These are phyloP conservation scores for Aspergillus avenaceus DNA, from an alignment of 495 filamentous ascomycete genomes.

Conservation along the genomic window DNA sequence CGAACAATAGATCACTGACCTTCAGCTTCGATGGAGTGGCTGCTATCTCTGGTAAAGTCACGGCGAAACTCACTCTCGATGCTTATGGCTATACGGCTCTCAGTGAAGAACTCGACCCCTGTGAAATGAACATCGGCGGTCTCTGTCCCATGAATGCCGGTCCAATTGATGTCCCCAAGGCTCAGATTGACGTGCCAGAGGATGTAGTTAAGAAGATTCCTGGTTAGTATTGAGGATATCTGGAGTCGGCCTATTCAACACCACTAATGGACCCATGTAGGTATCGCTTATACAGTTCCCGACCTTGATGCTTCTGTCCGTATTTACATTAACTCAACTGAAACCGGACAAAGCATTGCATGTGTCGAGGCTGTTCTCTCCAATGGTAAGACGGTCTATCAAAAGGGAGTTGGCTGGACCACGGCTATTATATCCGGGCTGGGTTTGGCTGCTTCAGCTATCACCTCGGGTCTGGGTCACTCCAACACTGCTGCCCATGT, in stretches of 20 bases:
- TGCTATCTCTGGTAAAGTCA: slow-evolving; percentile 78
- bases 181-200: slow-evolving; percentile 57
- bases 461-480: slow-evolving; percentile 78
- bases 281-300: slow-evolving; percentile 81
- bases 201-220: slow-evolving; percentile 63
- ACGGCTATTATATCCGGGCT: slow-evolving; percentile 83
- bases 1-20: slow-evolving; percentile 63
- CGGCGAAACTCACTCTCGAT: slow-evolving; percentile 68
- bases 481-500: slow-evolving; percentile 97
- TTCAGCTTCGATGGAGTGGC: slow-evolving; percentile 82
- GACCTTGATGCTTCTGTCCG: slow-evolving; percentile 83
- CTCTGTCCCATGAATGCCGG: slow-evolving; percentile 93
- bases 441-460: slow-evolving; percentile 76
- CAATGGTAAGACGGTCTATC: slow-evolving; percentile 90
- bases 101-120: slow-evolving; percentile 67
- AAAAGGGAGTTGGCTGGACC: slow-evolving; percentile 82
- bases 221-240: slow-evolving; percentile 35
- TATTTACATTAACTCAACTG: slow-evolving; percentile 68
- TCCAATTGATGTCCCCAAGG: slow-evolving; percentile 65
- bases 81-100: slow-evolving; percentile 79
- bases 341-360: slow-evolving; percentile 62
- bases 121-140: slow-evolving; percentile 62
- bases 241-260: background rate
- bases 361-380: slow-evolving; percentile 88
- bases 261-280: slow-evolving; percentile 20